Base-by-base conservation (phyloP, 306 rosid genomes). In the Canavalia gladiata region DNA sequence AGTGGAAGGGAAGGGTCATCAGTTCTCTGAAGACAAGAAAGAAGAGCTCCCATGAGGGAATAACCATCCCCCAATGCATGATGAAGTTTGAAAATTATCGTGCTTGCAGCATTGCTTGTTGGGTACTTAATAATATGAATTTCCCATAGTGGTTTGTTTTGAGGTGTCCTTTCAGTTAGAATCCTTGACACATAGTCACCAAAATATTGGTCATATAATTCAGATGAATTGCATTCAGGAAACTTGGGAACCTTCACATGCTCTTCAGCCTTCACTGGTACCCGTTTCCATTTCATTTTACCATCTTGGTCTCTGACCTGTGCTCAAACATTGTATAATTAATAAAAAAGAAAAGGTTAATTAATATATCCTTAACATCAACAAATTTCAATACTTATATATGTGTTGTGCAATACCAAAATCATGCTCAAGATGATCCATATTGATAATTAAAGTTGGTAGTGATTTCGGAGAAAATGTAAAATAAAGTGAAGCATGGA, bases 21-120 rank as follows among this genome's bases (percentile, higher is more conserved):
- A 4, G 81, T 88, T 73, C 92, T 86, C 33, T 70, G 83, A 0
- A 88, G 82, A 81, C 86, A 90, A 45, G 94, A 86, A 56, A 92
- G 84, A 79, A 92, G 91, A 52, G 89, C 85, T 31, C 88, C 76
- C 97, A 91, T 91, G 7, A 89, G 78, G 3, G 91, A 87, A 72
- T 84, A 87, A 29, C 90, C 95, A 87, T 91, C 94, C 4, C 93
- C 93, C 58, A 91, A 87, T 0, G 96, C 83, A 74, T 89, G 93
- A 18, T 89, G 92, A 51, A 90, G 71, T 64, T 84, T 82, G 85
- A 92, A 84, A 7, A 91, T 70, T 7, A 87, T 0, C 4, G 82
- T 88, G 0, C 89, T 85, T n/a, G 73, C 82, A 82, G 91, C 88
- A 46, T 50, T 80, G 11, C 10, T 84, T n/a, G 96, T 89, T 51